Percentiles rank a stretch among this genome's conserved stretches.
These are phyloP conservation scores for Eremothecium cymbalariae DNA, from an alignment of 1,139 yeast genomes.

Conservation along the genomic window DNA sequence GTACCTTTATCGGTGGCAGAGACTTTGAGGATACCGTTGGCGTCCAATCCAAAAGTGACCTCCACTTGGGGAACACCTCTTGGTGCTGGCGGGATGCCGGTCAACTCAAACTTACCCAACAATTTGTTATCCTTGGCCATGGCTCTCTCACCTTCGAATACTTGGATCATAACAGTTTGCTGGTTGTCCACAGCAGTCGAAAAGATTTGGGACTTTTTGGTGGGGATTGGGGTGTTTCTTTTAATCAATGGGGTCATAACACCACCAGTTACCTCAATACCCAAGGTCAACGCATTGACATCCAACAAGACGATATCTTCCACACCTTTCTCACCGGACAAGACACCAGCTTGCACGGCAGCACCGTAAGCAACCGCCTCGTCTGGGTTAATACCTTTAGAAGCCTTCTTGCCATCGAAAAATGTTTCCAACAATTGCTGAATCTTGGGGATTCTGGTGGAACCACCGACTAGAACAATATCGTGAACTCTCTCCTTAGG, in stretches of 20 bases:
- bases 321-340: constrained; percentile 66
- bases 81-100: constrained; percentile 94
- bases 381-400: constrained; percentile 95
- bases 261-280: constrained; percentile 97
- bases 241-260: constrained; percentile 94
- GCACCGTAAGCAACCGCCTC: constrained; percentile 98
- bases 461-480: constrained; percentile 93
- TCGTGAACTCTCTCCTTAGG: constrained; percentile 80
- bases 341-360: constrained; percentile 94
- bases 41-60: constrained; percentile 90
- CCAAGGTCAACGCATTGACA: constrained; percentile 86
- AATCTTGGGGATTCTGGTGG: constrained; percentile 96
- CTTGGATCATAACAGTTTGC: constrained; percentile 90
- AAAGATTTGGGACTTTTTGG: constrained; percentile 91
- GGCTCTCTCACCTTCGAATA: constrained; percentile 94
- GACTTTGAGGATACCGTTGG: constrained; percentile 91
- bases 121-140: constrained; percentile 90
- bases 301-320: constrained; percentile 82
- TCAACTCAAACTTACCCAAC: constrained; percentile 88
- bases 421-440: constrained; percentile 79
- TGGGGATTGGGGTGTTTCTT: constrained; percentile 94
- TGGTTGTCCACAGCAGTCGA: constrained; percentile 95
- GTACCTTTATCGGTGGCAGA: constrained; percentile 93
- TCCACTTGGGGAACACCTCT: constrained; percentile 97
- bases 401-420: constrained; percentile 89